Conservation (phyloP, 495 filamentous ascomycete species). For the Neurospora terricola region DNA sequence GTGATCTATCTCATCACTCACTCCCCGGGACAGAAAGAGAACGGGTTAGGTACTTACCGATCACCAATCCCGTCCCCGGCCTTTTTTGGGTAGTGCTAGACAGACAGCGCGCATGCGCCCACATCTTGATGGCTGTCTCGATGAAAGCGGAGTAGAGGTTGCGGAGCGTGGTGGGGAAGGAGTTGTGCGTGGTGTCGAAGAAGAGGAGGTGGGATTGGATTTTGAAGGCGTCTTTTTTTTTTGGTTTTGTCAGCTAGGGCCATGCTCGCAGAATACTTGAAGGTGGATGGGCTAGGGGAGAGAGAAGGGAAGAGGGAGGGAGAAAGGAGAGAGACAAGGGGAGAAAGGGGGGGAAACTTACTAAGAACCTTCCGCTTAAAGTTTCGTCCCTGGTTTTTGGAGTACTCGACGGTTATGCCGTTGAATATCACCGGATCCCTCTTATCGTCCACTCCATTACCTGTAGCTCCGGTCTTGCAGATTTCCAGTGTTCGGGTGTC, state of each 20-base stretch:
- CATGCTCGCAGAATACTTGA: too few species aligned
- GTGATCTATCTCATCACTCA: too few species aligned
- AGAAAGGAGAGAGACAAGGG: slow-evolving; percentile 11
- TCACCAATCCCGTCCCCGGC: slow-evolving; percentile 38
- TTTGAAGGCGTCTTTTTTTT: slow-evolving; percentile 56
- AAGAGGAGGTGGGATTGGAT: slow-evolving; percentile 84
- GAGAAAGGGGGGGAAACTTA: slow-evolving; percentile 15
- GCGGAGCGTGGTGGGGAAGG: slow-evolving; percentile 49
- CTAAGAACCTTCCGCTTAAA: slow-evolving; percentile 74
- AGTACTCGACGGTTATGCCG: slow-evolving; percentile 68
- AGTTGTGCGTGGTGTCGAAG: slow-evolving; percentile 76
- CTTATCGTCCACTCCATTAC: slow-evolving; percentile 14
- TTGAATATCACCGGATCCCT: slow-evolving; percentile 34
- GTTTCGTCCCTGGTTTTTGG: slow-evolving; percentile 54
- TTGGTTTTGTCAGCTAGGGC: too few species aligned
- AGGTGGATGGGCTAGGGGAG: too few species aligned
- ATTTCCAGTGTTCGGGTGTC: slow-evolving; percentile 70
- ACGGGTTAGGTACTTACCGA: too few species aligned
- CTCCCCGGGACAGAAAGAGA: too few species aligned
- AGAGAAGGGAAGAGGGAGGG: slow-evolving; percentile 35
- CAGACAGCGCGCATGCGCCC: slow-evolving; percentile 63
- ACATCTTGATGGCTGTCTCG: slow-evolving; percentile 75
- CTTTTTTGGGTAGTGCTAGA: slow-evolving; percentile 25
- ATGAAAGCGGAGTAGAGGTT: slow-evolving; percentile 68
- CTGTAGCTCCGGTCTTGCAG: slow-evolving; percentile 5